Conservation (phyloP, 352 stramenopile species). For the Phytophthora megakarya region DNA sequence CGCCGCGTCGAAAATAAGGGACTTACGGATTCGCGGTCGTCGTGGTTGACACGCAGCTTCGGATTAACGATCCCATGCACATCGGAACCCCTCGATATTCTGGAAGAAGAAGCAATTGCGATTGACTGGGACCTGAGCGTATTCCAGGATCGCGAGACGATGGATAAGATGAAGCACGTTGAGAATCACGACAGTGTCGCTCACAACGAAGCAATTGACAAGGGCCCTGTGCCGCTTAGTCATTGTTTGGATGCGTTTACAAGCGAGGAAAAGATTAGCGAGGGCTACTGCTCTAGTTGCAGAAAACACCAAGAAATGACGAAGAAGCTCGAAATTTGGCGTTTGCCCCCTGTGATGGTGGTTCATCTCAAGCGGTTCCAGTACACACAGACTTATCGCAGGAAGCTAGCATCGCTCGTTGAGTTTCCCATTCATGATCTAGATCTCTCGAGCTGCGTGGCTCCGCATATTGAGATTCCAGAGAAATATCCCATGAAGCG, state of each 20-base stretch:
- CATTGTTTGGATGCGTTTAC: conserved; percentile 88
- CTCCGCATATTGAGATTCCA: conserved; percentile 77
- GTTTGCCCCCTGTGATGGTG: conserved; percentile 96
- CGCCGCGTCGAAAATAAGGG: conserved; percentile 86
- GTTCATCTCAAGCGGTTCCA: conserved; percentile 99
- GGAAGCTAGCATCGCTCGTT: conserved; percentile 91
- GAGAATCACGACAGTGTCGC: conserved; percentile 82
- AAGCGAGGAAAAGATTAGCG: conserved; percentile 85
- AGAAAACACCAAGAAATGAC: conserved; percentile 95
- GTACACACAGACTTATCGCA: conserved; percentile 93
- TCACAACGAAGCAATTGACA: conserved; percentile 87
- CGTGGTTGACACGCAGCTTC: conserved; percentile 83
- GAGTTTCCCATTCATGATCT: conserved; percentile 96
- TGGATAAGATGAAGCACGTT: conserved; percentile 89
- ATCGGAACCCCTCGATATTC: conserved; percentile 69
- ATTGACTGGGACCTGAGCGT: conserved; percentile 88
- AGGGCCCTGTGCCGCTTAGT: conserved; percentile 81
- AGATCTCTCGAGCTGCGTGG: conserved; percentile 92
- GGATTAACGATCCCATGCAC: conserved; percentile 84
- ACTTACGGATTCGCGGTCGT: conserved; percentile 75
- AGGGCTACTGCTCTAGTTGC: conserved; percentile 97
- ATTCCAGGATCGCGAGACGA: conserved; percentile 80
- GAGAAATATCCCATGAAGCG: conserved; percentile 82
- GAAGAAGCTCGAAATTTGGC: conserved; percentile 99
- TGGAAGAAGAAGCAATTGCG: conserved; percentile 87